Evolutionary conservation across 2,329 filamentous ascomycete species (phyloP).

Genomic region (Ophiosphaerella herpotricha): DNA sequence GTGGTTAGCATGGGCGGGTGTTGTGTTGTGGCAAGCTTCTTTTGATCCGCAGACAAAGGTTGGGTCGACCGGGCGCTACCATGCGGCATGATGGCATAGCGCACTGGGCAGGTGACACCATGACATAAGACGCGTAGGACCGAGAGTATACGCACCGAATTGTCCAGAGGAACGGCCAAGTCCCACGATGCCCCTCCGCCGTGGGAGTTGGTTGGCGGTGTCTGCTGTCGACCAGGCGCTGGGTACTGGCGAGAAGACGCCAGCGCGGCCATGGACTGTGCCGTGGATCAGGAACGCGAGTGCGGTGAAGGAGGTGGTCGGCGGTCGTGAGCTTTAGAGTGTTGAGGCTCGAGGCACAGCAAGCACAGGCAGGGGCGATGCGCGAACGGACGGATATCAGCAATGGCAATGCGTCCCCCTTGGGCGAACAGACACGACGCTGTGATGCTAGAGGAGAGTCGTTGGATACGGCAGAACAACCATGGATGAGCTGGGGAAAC

Average conservation of each 20-base stretch:
- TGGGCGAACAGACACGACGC: constrained; percentile 1
- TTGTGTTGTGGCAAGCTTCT: neutral
- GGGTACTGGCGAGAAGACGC: constrained; percentile 37
- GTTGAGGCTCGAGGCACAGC: constrained; percentile 7
- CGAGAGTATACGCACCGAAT: constrained; percentile 37
- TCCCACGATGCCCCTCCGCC: constrained; percentile 45
- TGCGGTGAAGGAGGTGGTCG: neutral
- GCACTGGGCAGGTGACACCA: constrained; percentile 26
- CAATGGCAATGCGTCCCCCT: neutral
- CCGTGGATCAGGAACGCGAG: constrained; percentile 1
- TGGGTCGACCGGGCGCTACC: constrained; percentile 21
- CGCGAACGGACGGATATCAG: neutral
- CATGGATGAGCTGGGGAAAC: constrained; percentile 15
- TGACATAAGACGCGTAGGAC: neutral
- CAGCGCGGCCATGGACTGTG: constrained; percentile 39
- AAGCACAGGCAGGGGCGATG: constrained; percentile 13
- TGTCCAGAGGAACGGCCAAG: constrained; percentile 45
- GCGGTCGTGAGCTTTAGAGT: constrained; percentile 4
- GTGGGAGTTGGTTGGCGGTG: constrained; percentile 48
- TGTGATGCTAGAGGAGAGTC: constrained; percentile 3
- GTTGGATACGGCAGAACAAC: constrained; percentile 12
- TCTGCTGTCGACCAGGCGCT: constrained; percentile 40
- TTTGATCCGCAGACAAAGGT: neutral
- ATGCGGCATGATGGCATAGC: constrained; percentile 23
- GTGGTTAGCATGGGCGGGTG: constrained; percentile 25